A percentile compares a stretch with the other conserved stretches of the same genome.
Conservation (phyloP, 148 eudicot species). For the Limonium bicolor region DNA sequence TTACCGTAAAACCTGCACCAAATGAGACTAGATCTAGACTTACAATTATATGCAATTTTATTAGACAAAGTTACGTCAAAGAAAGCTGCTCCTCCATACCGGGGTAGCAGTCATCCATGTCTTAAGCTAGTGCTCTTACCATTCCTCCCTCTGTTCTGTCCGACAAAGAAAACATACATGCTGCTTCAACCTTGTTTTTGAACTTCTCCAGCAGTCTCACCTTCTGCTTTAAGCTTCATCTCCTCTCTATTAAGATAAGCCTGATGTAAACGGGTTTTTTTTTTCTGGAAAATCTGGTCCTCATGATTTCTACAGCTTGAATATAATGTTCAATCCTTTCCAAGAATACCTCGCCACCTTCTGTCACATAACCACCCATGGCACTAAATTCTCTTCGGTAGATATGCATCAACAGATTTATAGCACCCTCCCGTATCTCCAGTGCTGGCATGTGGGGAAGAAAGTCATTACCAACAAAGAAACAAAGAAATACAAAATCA, state of each 20-base stretch:
- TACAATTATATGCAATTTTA: too few species aligned
- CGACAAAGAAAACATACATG: too few species aligned
- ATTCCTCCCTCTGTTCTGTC: too few species aligned
- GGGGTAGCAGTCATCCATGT: too few species aligned
- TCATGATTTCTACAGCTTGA: conserved; percentile 77
- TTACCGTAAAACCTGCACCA: too few species aligned
- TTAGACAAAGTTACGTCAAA: too few species aligned
- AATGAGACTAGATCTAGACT: too few species aligned
- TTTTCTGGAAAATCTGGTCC: conserved; percentile 85
- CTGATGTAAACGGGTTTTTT: conserved; percentile 81
- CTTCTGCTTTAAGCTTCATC: conserved; percentile 43
- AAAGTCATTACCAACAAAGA: conserved; percentile 96
- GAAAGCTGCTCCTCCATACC: too few species aligned
- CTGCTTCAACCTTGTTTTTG: too few species aligned
- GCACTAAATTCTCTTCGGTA: conserved; percentile 74
- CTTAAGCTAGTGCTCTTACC: too few species aligned
- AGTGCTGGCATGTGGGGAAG: conserved; percentile 99
- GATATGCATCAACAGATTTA: conserved; percentile 70
- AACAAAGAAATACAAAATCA: conserved; percentile 92
- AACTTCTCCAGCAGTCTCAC: conserved; percentile 43
- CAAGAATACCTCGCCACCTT: conserved; percentile 89
- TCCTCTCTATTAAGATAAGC: conserved; percentile 58
- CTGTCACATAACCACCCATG: conserved; percentile 97
- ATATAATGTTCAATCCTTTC: conserved; percentile 89
- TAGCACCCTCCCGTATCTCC: conserved; percentile 99